Evolutionary conservation across 23 red algal genomes (phyloP).

Genomic region (Cyanidium caldarium): DNA sequence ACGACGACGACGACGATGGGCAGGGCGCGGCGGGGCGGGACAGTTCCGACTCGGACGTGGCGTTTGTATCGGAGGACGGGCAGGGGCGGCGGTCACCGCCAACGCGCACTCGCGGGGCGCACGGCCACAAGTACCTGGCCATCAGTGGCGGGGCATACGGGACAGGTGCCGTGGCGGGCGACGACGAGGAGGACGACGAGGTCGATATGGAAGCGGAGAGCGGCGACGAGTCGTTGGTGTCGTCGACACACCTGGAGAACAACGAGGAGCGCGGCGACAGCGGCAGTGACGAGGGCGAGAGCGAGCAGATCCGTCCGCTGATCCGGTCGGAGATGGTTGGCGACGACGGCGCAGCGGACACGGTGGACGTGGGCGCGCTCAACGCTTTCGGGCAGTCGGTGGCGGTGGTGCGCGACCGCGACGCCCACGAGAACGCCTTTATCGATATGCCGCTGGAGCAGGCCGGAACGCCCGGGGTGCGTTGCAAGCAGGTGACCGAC

Average conservation of each 20-base stretch:
- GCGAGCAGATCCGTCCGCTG: not conserved
- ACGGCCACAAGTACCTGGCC: no score
- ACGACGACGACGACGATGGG: no score
- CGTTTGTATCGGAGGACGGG: no score
- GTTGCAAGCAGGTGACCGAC: not conserved
- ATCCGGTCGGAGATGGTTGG: not conserved
- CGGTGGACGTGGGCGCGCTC: not conserved
- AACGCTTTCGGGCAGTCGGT: not conserved
- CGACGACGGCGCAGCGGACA: not conserved
- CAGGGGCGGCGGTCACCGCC: no score
- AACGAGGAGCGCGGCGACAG: not conserved
- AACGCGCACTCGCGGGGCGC: no score
- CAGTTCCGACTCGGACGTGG: no score
- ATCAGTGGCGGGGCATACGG: no score
- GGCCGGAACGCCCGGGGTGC: not conserved
- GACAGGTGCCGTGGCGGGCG: no score
- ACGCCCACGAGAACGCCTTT: not conserved
- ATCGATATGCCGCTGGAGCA: not conserved
- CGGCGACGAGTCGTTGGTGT: constrained; percentile 9
- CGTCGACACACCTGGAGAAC: not conserved
- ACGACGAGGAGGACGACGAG: no score
- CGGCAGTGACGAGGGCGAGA: not conserved
- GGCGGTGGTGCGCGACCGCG: not conserved
- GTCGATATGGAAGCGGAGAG: no score
- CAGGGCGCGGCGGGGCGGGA: no score